Percentiles rank a stretch among this genome's conserved stretches.
Conservation (phyloP, 2,329 filamentous ascomycete genomes). For the Fusarium sp. region DNA sequence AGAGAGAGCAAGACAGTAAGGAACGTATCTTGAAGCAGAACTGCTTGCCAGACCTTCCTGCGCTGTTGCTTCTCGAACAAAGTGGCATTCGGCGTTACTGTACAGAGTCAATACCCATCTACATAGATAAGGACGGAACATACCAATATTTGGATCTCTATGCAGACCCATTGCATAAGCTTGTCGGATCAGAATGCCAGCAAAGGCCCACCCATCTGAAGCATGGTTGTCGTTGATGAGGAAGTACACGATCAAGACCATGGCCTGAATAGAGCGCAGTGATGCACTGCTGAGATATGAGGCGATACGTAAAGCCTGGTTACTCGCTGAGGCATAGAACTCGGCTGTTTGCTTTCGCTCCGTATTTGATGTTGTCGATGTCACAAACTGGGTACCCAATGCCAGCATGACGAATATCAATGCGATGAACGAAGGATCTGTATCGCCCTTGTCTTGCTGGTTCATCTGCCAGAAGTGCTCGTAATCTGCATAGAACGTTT, state of each 20-base stretch:
- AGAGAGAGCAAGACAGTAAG: slow-evolving; percentile 81
- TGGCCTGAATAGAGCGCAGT: slow-evolving; percentile 78
- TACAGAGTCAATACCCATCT: slow-evolving; percentile 36
- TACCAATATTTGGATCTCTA: slow-evolving; percentile 79
- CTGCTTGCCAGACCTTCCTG: slow-evolving; percentile 84
- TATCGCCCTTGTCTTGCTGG: slow-evolving; percentile 65
- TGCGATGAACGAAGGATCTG: slow-evolving; percentile 76
- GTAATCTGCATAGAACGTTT: slow-evolving; percentile 81
- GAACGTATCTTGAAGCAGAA: slow-evolving; percentile 84
- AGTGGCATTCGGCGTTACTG: slow-evolving; percentile 72
- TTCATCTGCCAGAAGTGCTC: slow-evolving; percentile 79
- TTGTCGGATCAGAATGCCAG: slow-evolving; percentile 79
- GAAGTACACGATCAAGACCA: slow-evolving; percentile 84
- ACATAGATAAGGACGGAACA: slow-evolving; percentile 12
- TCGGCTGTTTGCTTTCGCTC: slow-evolving; percentile 81
- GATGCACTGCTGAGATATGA: slow-evolving; percentile 82
- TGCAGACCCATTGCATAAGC: slow-evolving; percentile 85
- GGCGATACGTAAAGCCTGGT: slow-evolving; percentile 79
- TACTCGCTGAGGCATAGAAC: slow-evolving; percentile 83
- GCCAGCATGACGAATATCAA: slow-evolving; percentile 82
- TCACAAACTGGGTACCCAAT: slow-evolving; percentile 81
- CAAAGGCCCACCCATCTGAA: slow-evolving; percentile 85
- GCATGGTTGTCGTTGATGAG: slow-evolving; percentile 88
- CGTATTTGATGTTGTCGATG: slow-evolving; percentile 61
- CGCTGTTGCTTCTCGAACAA: slow-evolving; percentile 81